phyloP scores from a whole-genome alignment of 441 rosid species.

The Daphne laureola region DNA sequence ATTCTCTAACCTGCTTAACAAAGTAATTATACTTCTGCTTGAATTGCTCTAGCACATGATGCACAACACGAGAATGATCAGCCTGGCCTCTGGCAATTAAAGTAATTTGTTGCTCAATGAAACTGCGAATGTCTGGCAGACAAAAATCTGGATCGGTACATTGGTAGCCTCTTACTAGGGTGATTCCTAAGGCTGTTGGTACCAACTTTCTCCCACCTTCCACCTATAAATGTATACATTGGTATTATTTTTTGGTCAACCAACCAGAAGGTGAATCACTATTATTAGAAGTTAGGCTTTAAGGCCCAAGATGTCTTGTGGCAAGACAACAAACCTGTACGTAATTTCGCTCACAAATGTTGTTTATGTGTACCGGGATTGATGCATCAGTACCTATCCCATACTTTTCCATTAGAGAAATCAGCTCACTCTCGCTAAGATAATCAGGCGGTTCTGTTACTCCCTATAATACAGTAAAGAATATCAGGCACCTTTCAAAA shows the following conservation, averaged over 20 bases:
- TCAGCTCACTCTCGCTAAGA: constrained; percentile 91
- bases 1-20: constrained; percentile 60
- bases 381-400: constrained; percentile 98
- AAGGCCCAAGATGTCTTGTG: background rate
- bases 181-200: constrained; percentile 86
- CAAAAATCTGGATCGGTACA: constrained; percentile 93
- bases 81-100: constrained; percentile 89
- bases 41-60: constrained; percentile 79
- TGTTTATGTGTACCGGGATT: constrained; percentile 82
- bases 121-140: constrained; percentile 91
- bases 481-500: constrained; percentile 14
- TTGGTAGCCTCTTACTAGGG: constrained; percentile 84
- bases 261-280: too few relatives aligned
- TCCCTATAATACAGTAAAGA: constrained; percentile 46
- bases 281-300: too few relatives aligned
- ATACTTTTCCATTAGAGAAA: constrained; percentile 89
- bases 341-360: constrained; percentile 91
- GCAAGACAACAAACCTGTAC: constrained; percentile 56
- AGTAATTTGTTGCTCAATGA: constrained; percentile 92
- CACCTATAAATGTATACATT: constrained; percentile 27
- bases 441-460: constrained; percentile 72
- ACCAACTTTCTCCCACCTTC: constrained; percentile 79
- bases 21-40: constrained; percentile 64
- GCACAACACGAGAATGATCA: constrained; percentile 64
- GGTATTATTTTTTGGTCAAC: too few relatives aligned